These are phyloP conservation scores for Aspergillus sojae DNA, from an alignment of 2,329 filamentous ascomycete species.

Conservation along the genomic window DNA sequence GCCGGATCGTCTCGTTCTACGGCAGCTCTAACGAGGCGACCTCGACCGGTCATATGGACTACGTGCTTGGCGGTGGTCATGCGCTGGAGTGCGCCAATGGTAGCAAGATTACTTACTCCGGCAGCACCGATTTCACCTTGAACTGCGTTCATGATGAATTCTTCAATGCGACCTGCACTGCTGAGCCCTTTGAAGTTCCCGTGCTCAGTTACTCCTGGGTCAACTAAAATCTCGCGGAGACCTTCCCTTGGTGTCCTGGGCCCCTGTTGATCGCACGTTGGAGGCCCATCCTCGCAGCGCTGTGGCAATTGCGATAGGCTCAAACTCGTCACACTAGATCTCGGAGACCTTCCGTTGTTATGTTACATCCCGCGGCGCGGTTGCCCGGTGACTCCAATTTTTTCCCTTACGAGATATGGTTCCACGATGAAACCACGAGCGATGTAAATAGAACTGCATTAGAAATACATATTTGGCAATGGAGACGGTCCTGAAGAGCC, in stretches of 20 bases:
- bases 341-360: not conserved
- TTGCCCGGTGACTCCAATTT: not conserved
- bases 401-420: not conserved
- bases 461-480: not conserved
- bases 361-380: not conserved
- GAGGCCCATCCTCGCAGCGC: not conserved
- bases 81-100: constrained; percentile 30
- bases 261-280: not conserved
- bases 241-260: not conserved
- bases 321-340: not conserved
- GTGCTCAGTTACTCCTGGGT: constrained; percentile 31
- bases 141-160: constrained; percentile 28
- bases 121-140: constrained; percentile 26
- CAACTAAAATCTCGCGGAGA: not conserved
- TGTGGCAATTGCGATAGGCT: not conserved
- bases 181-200: constrained; percentile 27
- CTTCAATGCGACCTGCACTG: constrained; percentile 34
- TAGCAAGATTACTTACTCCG: constrained; percentile 30
- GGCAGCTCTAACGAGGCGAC: constrained; percentile 24
- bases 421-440: not conserved
- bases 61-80: constrained; percentile 29
- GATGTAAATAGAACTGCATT: not conserved
- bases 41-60: constrained; percentile 26
- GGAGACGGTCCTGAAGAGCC: not conserved
- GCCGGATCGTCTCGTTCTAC: constrained; percentile 32